Base-by-base conservation (phyloP, 2,329 filamentous ascomycete species). In the Colletotrichum sansevieriae region DNA sequence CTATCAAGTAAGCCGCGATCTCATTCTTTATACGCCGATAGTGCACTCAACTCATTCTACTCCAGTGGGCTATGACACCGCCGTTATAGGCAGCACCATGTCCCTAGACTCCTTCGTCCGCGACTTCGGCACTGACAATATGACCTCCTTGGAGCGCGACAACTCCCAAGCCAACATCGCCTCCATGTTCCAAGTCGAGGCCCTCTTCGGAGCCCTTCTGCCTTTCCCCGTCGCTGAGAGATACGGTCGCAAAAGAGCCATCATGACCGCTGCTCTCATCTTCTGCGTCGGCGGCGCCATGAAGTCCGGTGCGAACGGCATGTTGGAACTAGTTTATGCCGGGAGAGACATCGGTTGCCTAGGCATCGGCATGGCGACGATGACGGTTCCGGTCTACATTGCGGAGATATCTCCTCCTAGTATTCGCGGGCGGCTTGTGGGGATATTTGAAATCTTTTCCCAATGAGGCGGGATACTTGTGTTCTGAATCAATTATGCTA, bases 331-430 rank as follows among this genome's bases (percentile, higher is more conserved):
- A 81, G 84, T 90, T 51, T 81, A 89, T 2, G 82, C 84, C 8
- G 87, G 87, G 0, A 83, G 87, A 4, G 84, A 85, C 70, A 75
- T 87, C 46, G 82, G 81, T 15, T 85, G 85, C 1, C 82, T 83
- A 74, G 85, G 84, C 8, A 80, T 87, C 44, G 85, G 84, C 7
- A 72, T 84, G 9, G 77, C 84, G 49, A 82, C 81, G 9, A 84
- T 86, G 76, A 81, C 83, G 29, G 84, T 89, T 2, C 87, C 87
- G 2, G 82, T 89, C 43, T 89, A 89, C 74, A 85, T 88, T 51
- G 84, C 86, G 1, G 87, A 89, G 74, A 85, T 83, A 72, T 84
- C 86, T 0, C 84, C 86, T 71, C 83, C 86, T 0, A 81, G 80
- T 13, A 84, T 81, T 49, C 81, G 87, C 74, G 85, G 85, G 72